Evolutionary conservation across 2,329 filamentous ascomycete genomes (phyloP).

Genomic region (Arachnomyces sp.): DNA sequence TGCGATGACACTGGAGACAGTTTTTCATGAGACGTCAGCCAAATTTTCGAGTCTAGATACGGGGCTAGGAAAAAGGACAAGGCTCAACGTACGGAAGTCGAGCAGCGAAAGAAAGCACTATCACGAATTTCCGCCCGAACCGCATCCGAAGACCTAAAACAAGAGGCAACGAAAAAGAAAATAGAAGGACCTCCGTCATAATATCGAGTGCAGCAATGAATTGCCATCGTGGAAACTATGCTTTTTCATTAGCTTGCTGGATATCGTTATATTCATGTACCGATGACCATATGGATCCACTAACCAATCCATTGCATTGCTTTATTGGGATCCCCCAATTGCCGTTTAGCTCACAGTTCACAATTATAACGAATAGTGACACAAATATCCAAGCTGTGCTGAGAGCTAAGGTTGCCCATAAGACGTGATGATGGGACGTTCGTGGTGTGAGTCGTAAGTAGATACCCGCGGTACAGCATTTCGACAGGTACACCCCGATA

Average conservation of each 20-base stretch:
- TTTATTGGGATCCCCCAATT: conserved; percentile 2
- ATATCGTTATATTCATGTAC: background rate
- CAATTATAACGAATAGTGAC: conserved; percentile 32
- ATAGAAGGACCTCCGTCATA: conserved; percentile 28
- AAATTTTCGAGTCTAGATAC: background rate
- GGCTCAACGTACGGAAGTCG: conserved; percentile 28
- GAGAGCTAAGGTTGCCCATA: conserved; percentile 27
- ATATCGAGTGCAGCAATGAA: conserved; percentile 29
- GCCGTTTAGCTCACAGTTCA: conserved; percentile 33
- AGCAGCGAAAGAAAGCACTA: conserved; percentile 27
- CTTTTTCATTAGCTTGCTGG: background rate
- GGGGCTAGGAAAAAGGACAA: background rate
- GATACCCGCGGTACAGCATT: conserved; percentile 35
- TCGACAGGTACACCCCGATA: conserved; percentile 35
- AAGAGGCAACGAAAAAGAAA: conserved; percentile 22
- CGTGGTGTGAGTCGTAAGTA: conserved; percentile 40
- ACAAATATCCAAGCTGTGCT: conserved; percentile 33
- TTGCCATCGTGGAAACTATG: conserved; percentile 25
- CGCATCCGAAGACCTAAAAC: conserved; percentile 27
- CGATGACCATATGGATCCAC: background rate
- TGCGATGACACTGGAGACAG: conserved; percentile 26
- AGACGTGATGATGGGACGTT: conserved; percentile 30
- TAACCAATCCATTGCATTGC: conserved; percentile 21
- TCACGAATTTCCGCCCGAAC: conserved; percentile 24
- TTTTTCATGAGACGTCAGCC: conserved; percentile 3